Percentiles rank a stretch among this genome's conserved stretches.
These are phyloP conservation scores for Kwoniella shandongensis DNA, from an alignment of 768 basidiomycete species.

Conservation along the genomic window DNA sequence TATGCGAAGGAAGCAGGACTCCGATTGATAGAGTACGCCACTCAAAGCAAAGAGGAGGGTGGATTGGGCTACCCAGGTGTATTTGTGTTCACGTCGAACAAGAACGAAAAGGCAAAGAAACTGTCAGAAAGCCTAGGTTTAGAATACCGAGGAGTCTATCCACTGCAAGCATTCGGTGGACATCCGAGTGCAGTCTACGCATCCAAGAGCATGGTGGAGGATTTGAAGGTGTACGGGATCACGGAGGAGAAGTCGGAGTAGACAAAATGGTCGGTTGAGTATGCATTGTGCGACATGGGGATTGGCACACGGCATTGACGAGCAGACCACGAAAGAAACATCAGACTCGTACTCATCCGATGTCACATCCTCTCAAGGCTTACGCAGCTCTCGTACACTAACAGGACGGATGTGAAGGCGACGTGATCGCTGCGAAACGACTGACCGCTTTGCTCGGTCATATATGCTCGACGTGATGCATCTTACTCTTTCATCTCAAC, in stretches of 20 bases:
- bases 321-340: too few species aligned
- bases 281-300: too few species aligned
- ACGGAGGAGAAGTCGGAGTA: neutral
- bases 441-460: too few species aligned
- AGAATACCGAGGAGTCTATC: neutral
- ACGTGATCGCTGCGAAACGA: too few species aligned
- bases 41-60: neutral
- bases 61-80: neutral
- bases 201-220: neutral
- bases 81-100: neutral
- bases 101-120: neutral
- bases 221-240: conserved; percentile 1
- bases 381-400: too few species aligned
- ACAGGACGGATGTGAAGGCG: too few species aligned
- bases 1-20: neutral
- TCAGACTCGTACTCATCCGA: too few species aligned
- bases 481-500: too few species aligned
- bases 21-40: neutral
- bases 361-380: too few species aligned
- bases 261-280: neutral
- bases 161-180: neutral
- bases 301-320: too few species aligned
- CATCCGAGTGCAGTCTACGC: neutral
- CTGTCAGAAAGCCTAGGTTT: neutral
- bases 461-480: too few species aligned